A percentile compares a stretch with the other conserved stretches of the same genome.
These are phyloP conservation scores for Gaertneriomyces sp. DNA, from an alignment of 192 early-diverging fungal species.

Conservation along the genomic window DNA sequence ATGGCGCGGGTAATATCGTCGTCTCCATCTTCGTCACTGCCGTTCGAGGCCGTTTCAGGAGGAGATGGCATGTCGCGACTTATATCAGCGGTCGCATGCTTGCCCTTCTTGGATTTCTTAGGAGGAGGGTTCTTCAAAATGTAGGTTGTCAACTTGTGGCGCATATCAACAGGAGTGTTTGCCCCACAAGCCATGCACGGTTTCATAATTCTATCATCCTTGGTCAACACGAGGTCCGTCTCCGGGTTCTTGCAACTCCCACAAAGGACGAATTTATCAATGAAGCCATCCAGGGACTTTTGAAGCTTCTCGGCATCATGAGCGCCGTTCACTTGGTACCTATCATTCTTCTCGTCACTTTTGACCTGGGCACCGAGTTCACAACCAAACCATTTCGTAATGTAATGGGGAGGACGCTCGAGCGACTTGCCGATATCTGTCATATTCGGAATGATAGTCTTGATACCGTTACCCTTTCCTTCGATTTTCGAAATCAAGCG, in stretches of 20 bases:
- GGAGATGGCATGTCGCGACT: constrained; percentile 34
- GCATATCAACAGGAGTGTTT: constrained; percentile 75
- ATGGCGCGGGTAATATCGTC: constrained; percentile 68
- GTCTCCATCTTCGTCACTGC: constrained; percentile 53
- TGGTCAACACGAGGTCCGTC: constrained; percentile 77
- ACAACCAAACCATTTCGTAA: constrained; percentile 81
- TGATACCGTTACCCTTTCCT: constrained; percentile 98
- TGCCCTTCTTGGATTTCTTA: constrained; percentile 28
- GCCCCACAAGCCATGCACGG: constrained; percentile 94
- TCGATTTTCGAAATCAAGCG: constrained; percentile 74
- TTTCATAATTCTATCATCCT: constrained; percentile 58
- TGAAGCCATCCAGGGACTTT: constrained; percentile 81
- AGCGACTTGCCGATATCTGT: constrained; percentile 86
- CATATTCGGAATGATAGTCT: constrained; percentile 98
- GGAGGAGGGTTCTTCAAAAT: constrained; percentile 90
- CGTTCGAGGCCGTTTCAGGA: constrained; percentile 39
- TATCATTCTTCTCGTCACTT: constrained; percentile 83
- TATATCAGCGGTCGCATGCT: constrained; percentile 8
- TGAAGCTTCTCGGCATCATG: constrained; percentile 87
- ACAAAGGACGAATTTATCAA: constrained; percentile 93
- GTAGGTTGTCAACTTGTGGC: constrained; percentile 82
- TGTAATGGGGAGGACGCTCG: constrained; percentile 76
- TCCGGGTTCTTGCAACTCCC: constrained; percentile 92
- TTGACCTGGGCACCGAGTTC: constrained; percentile 94
- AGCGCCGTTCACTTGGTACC: constrained; percentile 93